Evolutionary conservation across 768 basidiomycete species (phyloP), one percentile per base, ranked within the genome.

Genomic region (Pleurotus sapidus): DNA sequence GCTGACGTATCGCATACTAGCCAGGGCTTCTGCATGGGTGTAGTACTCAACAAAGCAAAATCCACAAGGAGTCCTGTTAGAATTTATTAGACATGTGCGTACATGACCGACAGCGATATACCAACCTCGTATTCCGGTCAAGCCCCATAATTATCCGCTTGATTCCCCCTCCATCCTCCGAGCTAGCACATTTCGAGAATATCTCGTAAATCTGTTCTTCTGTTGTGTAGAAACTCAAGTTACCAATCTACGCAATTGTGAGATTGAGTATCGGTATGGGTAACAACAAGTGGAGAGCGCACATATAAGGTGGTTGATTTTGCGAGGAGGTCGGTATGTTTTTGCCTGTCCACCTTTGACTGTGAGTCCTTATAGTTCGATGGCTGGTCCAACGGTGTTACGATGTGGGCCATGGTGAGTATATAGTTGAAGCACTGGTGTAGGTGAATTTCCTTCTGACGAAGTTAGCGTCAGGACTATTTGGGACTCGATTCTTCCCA

Each of bases 1-100:
- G 50, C 91, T 94, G 64, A 98, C 84, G 70, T 97, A 95, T 48
- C 89, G 87, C 84, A 98, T 87, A 60, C 89, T 88, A 42, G 94
- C 91, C 40, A 97, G 78, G 15, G 97, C 96, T 72, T 98, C 95
- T 4, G 86, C 79, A 66, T 98, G 94, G 8, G 93, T 93, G 69
- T 98, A 98, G 69, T 92, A 99, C 69, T 94, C 92, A 57, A 95
- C 95, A 64, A 95, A 98, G 75, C 96, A 95, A 71, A 97, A 95
- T 20, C 96, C 89, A 65, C 93, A 95, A 0, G 93, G 95, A 48
- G 93, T 95, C 66, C 91, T 93, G 66, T 30, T 43, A 14, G 42
- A 46, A 50, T 63, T 56, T 57, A 64, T 67, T 49, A 50, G 38
- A 58, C 39, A 55, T 39, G 37, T 46, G 14, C 23, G 17, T 15